phyloP scores from a whole-genome alignment of 257 asterid genomes.

The Coffea eugenioides region DNA sequence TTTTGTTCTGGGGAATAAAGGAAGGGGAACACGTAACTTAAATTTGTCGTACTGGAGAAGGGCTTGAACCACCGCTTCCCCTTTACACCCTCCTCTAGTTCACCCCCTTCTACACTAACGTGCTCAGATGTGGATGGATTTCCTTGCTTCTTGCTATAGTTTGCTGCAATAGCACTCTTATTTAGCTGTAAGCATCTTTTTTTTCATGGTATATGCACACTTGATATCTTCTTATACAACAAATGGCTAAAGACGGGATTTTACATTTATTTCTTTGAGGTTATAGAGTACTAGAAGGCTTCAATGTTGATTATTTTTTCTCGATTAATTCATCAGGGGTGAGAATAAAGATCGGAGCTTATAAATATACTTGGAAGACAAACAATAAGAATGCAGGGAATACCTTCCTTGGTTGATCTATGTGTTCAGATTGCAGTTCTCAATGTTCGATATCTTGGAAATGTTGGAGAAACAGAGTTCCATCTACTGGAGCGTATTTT shows the following conservation, averaged over 20 bases:
- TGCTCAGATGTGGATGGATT: background rate
- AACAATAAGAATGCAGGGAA: slow-evolving; percentile 26
- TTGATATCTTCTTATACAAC: background rate
- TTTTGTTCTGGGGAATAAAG: background rate
- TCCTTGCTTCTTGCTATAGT: background rate
- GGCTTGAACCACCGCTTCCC: too few relatives aligned
- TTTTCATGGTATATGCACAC: background rate
- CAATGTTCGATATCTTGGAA: slow-evolving; percentile 75
- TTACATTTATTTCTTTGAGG: background rate
- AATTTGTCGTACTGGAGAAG: background rate
- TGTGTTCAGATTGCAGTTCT: slow-evolving; percentile 68
- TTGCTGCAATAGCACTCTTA: background rate
- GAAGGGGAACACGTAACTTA: background rate
- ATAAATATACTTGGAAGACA: background rate
- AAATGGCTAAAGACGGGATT: background rate
- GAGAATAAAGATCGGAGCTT: slow-evolving; percentile 11
- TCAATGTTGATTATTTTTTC: background rate
- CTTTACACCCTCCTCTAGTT: background rate
- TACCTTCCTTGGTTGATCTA: slow-evolving; percentile 77
- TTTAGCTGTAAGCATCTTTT: background rate
- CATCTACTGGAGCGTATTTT: slow-evolving; percentile 76
- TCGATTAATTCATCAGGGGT: background rate
- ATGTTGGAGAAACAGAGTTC: slow-evolving; percentile 79
- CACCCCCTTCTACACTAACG: background rate
- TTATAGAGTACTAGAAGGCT: background rate